A percentile compares a stretch with the other conserved stretches of the same genome.
Evolutionary conservation across 129 eudicot species (phyloP).

Genomic region (Flaveria sonorensis): DNA sequence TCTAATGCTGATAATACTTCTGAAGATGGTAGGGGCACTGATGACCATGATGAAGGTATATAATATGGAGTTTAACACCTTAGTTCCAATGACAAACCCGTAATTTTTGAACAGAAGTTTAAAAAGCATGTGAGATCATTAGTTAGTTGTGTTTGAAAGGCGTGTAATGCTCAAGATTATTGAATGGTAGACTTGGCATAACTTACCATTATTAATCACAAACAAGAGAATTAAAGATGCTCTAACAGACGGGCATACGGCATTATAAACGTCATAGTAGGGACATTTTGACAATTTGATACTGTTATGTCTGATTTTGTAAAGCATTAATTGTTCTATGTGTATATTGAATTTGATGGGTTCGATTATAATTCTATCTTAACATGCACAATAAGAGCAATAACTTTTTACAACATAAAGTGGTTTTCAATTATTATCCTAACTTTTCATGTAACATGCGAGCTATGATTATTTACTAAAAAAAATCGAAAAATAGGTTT

Average conservation of each 20-base stretch:
- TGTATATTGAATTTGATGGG: background rate
- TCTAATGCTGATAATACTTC: constrained; percentile 39
- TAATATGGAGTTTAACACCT: background rate
- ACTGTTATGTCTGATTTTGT: background rate
- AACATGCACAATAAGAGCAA: background rate
- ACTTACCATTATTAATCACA: background rate
- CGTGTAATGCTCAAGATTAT: background rate
- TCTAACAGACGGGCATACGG: background rate
- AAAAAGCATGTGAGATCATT: constrained; percentile 1
- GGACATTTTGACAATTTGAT: background rate
- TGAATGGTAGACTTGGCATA: constrained; percentile 10
- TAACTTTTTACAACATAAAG: background rate
- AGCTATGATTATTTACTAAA: constrained; percentile 4
- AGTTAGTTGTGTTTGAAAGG: constrained; percentile 8
- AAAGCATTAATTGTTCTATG: background rate
- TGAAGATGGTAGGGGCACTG: constrained; percentile 42
- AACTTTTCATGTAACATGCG: background rate
- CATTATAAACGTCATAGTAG: background rate
- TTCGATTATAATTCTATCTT: too few relatives aligned
- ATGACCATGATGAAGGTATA: constrained; percentile 52
- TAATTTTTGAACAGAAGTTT: background rate
- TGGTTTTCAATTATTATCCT: background rate
- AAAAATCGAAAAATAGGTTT: background rate
- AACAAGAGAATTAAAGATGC: background rate
- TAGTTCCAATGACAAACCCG: background rate